Evolutionary conservation across 371 early-diverging fungal genomes (phyloP).

Genomic region (Rhizomucor pusillus): DNA sequence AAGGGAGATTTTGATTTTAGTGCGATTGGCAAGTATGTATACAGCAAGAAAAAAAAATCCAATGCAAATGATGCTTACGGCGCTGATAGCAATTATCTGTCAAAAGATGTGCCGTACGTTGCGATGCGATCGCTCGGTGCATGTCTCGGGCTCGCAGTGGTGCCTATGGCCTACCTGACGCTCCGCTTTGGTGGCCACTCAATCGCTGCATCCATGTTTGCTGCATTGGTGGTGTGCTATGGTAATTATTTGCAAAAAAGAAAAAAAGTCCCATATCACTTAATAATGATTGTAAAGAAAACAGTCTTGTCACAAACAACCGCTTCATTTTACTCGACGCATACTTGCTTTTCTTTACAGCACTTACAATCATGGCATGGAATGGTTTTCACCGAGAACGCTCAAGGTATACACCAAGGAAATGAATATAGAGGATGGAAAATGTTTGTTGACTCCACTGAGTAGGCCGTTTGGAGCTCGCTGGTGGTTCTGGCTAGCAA

Average conservation of each 20-base stretch:
- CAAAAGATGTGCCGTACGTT: conserved; percentile 76
- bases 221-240: conserved; percentile 67
- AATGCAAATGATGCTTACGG: neutral
- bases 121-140: conserved; percentile 80
- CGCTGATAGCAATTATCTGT: conserved; percentile 28
- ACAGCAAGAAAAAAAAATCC: neutral
- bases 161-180: conserved; percentile 82
- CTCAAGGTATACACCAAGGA: conserved; percentile 5
- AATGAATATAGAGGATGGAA: neutral
- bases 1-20: conserved; percentile 88
- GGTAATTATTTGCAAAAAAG: conserved; percentile 39
- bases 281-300: conserved; percentile 60
- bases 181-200: conserved; percentile 75
- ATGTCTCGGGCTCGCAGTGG: conserved; percentile 68
- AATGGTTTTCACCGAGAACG: conserved; percentile 69
- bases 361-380: conserved; percentile 75
- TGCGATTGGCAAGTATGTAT: conserved; percentile 73
- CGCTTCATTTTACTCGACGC: conserved; percentile 90
- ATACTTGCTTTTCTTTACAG: conserved; percentile 82
- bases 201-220: conserved; percentile 62
- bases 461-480: conserved; percentile 54
- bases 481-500: conserved; percentile 74
- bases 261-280: neutral
- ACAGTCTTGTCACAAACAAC: conserved; percentile 84
- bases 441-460: neutral